A percentile compares a stretch with the other conserved stretches of the same genome.
phyloP scores from a whole-genome alignment of 2,329 filamentous ascomycete genomes.

The Stagonosporopsis vannaccii region DNA sequence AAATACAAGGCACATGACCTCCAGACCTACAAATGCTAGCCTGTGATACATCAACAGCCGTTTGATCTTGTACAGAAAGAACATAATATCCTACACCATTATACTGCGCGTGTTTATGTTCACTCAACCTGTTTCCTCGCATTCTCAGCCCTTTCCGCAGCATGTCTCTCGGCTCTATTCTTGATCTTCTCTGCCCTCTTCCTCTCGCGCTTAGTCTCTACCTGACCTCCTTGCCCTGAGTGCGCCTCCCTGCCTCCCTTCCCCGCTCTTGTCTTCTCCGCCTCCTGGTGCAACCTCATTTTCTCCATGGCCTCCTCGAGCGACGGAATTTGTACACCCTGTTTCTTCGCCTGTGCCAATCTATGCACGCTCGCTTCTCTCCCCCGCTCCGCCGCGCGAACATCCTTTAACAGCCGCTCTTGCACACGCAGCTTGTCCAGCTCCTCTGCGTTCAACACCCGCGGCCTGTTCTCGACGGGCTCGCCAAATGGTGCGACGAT shows the following conservation, averaged over 20 bases:
- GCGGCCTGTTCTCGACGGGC: constrained; percentile 68
- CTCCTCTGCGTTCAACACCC: constrained; percentile 71
- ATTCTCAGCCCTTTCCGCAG: constrained; percentile 32
- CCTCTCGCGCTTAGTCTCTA: constrained; percentile 36
- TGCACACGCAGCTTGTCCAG: constrained; percentile 62
- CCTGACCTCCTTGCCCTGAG: constrained; percentile 37
- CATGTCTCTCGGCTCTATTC: constrained; percentile 32
- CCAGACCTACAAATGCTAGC: constrained; percentile 5
- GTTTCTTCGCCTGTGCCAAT: constrained; percentile 37
- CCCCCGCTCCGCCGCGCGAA: constrained; percentile 55
- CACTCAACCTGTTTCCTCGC: constrained; percentile 33
- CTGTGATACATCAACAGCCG: constrained; percentile 6
- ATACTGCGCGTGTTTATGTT: neutral
- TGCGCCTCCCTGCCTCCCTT: constrained; percentile 27
- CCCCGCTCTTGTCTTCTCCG: constrained; percentile 24
- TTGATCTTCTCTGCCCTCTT: constrained; percentile 33
- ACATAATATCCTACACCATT: constrained; percentile 13
- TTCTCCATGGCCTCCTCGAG: constrained; percentile 43
- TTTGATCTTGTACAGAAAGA: constrained; percentile 5
- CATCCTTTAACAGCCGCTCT: constrained; percentile 65
- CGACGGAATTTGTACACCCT: constrained; percentile 38
- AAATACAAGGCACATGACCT: constrained; percentile 16
- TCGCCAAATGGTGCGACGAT: constrained; percentile 76
- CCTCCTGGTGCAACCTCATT: constrained; percentile 31
- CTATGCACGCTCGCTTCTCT: constrained; percentile 37